Percentiles rank a stretch among this genome's conserved stretches.
These are phyloP conservation scores for Metarhizium robertsii DNA, from an alignment of 2,329 filamentous ascomycete genomes.

Conservation along the genomic window DNA sequence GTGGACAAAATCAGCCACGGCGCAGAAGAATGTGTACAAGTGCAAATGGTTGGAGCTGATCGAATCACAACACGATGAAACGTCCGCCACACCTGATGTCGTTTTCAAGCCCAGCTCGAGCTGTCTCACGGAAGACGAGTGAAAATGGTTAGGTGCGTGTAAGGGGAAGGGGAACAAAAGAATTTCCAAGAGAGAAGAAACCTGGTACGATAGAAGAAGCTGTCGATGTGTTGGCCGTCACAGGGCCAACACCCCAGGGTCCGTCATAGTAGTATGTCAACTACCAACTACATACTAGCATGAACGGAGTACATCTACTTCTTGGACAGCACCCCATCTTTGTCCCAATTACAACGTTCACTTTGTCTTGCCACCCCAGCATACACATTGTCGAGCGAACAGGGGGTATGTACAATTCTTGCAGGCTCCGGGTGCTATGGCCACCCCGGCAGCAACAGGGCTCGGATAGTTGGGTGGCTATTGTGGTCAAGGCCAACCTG, in stretches of 20 bases:
- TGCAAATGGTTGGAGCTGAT: conserved; percentile 5
- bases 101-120: conserved; percentile 1
- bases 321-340: background rate
- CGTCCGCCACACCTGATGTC: conserved; percentile 1
- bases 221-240: background rate
- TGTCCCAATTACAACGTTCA: background rate
- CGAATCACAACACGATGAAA: conserved; percentile 4
- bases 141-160: background rate
- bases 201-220: background rate
- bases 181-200: background rate
- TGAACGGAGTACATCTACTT: background rate
- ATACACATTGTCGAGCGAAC: conserved; percentile 6
- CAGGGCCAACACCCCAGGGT: background rate
- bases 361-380: background rate
- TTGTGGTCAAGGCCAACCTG: conserved; percentile 9
- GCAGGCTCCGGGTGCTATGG: conserved; percentile 12
- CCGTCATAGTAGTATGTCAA: background rate
- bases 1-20: conserved; percentile 3
- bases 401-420: conserved; percentile 9
- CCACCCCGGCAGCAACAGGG: conserved; percentile 11
- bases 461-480: conserved; percentile 10
- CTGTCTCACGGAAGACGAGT: conserved; percentile 3
- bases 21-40: conserved; percentile 3
- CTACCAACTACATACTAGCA: background rate
- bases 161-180: background rate